phyloP scores from a whole-genome alignment of 768 basidiomycete genomes.

The Polyporus arcularius region DNA sequence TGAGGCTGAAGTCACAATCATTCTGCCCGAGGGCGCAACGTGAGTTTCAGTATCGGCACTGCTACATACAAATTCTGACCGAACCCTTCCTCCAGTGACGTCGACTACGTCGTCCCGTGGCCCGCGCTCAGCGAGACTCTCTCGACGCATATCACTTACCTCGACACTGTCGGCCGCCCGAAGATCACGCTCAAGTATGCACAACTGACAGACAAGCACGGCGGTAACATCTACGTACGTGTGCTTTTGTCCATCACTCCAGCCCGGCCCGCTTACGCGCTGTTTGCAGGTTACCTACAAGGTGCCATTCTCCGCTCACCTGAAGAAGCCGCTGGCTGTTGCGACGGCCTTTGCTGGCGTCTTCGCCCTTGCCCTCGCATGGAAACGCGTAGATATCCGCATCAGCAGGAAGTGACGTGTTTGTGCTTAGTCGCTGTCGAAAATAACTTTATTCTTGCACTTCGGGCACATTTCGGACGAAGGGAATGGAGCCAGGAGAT shows the following conservation, averaged over 20 bases:
- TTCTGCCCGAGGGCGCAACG: slow-evolving; percentile 95
- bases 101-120: slow-evolving; percentile 80
- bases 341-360: slow-evolving; percentile 67
- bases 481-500: slow-evolving; percentile 4
- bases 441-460: slow-evolving; percentile 11
- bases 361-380: slow-evolving; percentile 52
- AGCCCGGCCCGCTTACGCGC: neutral
- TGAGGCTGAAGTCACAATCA: slow-evolving; percentile 74
- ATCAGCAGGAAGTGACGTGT: slow-evolving; percentile 41
- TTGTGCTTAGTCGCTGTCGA: slow-evolving; percentile 9
- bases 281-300: slow-evolving; percentile 78
- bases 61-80: no score
- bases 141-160: slow-evolving; percentile 80
- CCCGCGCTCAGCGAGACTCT: slow-evolving; percentile 59
- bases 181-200: slow-evolving; percentile 72
- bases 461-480: neutral
- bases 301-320: slow-evolving; percentile 75
- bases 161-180: slow-evolving; percentile 90
- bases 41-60: slow-evolving; percentile 41
- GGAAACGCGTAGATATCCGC: slow-evolving; percentile 54
- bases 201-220: slow-evolving; percentile 77
- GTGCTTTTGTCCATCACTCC: neutral
- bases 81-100: slow-evolving; percentile 52
- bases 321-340: slow-evolving; percentile 85
- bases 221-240: slow-evolving; percentile 80